These are phyloP conservation scores for Elsinoe batatas DNA, from an alignment of 2,329 filamentous ascomycete genomes.

Conservation along the genomic window DNA sequence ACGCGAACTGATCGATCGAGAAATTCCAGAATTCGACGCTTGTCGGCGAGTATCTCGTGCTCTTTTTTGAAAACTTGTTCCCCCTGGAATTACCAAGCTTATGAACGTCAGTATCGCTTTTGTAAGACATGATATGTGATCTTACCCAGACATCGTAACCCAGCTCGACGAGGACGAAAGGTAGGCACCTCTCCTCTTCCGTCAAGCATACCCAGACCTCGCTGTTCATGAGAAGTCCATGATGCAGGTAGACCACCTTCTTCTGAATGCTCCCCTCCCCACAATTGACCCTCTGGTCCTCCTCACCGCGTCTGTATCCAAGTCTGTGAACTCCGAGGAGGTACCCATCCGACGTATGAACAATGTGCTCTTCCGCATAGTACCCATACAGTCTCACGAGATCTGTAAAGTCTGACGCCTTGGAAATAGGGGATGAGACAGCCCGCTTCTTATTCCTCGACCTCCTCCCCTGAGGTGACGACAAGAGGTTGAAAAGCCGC, in stretches of 20 bases:
- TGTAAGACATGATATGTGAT: no score
- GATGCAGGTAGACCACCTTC: slow-evolving; percentile 85
- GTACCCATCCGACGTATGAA: slow-evolving; percentile 90
- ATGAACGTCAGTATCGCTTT: no score
- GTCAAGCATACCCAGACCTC: slow-evolving; percentile 96
- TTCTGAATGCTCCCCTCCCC: slow-evolving; percentile 61
- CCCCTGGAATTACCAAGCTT: no score
- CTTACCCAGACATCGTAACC: slow-evolving; percentile 96
- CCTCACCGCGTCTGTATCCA: slow-evolving; percentile 72
- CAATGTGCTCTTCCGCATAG: slow-evolving; percentile 89
- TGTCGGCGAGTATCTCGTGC: slow-evolving; percentile 63
- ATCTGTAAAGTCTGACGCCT: slow-evolving; percentile 85
- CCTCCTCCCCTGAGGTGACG: slow-evolving; percentile 58
- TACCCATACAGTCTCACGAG: slow-evolving; percentile 89
- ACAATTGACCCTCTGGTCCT: slow-evolving; percentile 65
- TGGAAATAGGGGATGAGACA: slow-evolving; percentile 52
- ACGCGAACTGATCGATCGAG: slow-evolving; percentile 96
- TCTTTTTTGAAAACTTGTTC: no score
- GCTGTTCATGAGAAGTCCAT: slow-evolving; percentile 96
- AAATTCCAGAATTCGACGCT: slow-evolving; percentile 88
- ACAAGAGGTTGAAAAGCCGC: slow-evolving; percentile 69
- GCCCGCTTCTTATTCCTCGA: slow-evolving; percentile 51
- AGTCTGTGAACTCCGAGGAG: slow-evolving; percentile 81
- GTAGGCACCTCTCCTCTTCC: slow-evolving; percentile 72
- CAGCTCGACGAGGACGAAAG: slow-evolving; percentile 77